Evolutionary conservation across 2,329 filamentous ascomycete species (phyloP), one percentile per base, ranked within the genome.

Genomic region (Coleophoma eucalyptorum): DNA sequence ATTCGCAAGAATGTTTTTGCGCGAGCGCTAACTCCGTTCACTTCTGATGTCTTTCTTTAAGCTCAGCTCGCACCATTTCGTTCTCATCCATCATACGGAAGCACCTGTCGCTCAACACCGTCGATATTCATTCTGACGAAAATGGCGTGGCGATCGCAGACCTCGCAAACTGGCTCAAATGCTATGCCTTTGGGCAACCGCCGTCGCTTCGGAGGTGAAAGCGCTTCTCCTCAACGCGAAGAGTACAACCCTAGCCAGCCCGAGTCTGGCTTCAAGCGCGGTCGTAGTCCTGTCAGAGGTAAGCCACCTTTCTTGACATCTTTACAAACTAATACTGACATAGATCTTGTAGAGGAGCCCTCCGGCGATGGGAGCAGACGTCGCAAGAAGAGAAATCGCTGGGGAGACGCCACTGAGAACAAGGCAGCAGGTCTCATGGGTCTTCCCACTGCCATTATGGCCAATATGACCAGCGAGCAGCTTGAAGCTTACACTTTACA

Each of bases 381-480:
- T 64, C 90, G 94, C 71, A 97, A 96, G 85, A 97, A 97, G 86
- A 88, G 93, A 70, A 99, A 99, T 71, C 86, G 94, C 68, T 99
- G 94, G 94, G 94, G 94, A 60, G 93, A 97, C 72, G 90, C 90
- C 55, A 87, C 90, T 50, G 94, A 99, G 74, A 99, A 99, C 76
- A 99, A 99, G 79, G 94, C 94, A 53, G 94, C 94, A 51, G 94
- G 94, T 58, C 80, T 99, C 55, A 97, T 99, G 92, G 94, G 94
- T 51, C 80, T 99, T 60, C 91, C 94, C 26, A 99, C 94, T 15
- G 90, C 93, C 65, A 97, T 99, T 69, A 86, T 93, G 72, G 91
- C 92, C 56, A 92, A 93, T 73, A 99, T 99, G 91, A 99, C 94
- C 50, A 93, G 87, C 67, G 94, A 99, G 73, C 94, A 99, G 78